phyloP scores from a whole-genome alignment of 208 protist species.

The Trypanosoma cruzi region DNA sequence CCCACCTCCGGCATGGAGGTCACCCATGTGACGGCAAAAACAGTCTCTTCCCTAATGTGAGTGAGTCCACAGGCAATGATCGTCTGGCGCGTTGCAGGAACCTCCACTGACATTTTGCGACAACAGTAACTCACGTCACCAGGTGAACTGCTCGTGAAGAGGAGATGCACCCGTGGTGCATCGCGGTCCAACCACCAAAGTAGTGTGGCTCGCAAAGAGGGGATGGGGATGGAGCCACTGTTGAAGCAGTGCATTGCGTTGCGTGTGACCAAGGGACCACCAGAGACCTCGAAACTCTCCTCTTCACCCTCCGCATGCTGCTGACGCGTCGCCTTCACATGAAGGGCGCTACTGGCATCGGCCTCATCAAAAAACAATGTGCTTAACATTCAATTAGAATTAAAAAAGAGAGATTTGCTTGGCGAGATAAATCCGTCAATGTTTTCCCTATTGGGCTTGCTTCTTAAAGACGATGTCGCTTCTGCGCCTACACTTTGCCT shows the following conservation, averaged over 20 bases:
- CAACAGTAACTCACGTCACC: slow-evolving; percentile 49
- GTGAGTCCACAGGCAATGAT: slow-evolving; percentile 76
- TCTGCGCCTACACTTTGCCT: neutral
- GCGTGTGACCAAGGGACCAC: neutral
- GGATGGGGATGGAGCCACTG: slow-evolving; percentile 55
- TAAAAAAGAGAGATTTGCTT: too few relatives aligned
- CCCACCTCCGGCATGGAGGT: slow-evolving; percentile 36
- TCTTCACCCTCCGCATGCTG: neutral
- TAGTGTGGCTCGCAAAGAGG: slow-evolving; percentile 56
- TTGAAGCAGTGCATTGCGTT: slow-evolving; percentile 28
- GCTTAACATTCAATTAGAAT: slow-evolving; percentile 48
- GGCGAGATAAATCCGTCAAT: too few relatives aligned
- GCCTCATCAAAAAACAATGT: slow-evolving; percentile 84
- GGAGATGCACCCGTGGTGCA: slow-evolving; percentile 46
- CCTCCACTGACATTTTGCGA: slow-evolving; percentile 64
- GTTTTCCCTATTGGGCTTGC: neutral
- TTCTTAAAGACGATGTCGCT: neutral
- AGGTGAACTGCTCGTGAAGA: slow-evolving; percentile 51
- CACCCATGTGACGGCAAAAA: slow-evolving; percentile 67
- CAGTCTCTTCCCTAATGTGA: slow-evolving; percentile 41
- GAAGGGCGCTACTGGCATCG: slow-evolving; percentile 52
- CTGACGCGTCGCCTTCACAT: slow-evolving; percentile 29
- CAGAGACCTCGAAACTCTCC: neutral
- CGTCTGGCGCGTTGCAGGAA: slow-evolving; percentile 35
- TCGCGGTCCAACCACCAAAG: slow-evolving; percentile 79